Evolutionary conservation across 805 yeast species (phyloP).

Genomic region (Wickerhamomyces bisporus): DNA sequence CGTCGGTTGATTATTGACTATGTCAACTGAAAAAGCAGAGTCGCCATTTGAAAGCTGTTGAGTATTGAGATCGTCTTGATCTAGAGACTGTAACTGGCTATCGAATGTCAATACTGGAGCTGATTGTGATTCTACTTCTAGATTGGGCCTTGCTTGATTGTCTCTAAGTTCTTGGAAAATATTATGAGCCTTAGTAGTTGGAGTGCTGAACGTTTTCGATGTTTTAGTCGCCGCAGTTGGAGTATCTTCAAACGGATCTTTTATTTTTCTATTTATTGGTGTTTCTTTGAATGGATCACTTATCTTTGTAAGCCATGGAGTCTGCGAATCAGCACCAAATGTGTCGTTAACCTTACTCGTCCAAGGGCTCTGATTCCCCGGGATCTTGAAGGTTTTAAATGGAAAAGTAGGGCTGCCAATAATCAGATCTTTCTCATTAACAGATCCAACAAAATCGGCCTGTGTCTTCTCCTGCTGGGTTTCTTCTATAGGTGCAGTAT

Average conservation of each 20-base stretch:
- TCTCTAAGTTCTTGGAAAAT: slow-evolving; percentile 18
- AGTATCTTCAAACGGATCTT: slow-evolving; percentile 11
- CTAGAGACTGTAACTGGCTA: not conserved
- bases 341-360: slow-evolving; percentile 28
- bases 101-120: slow-evolving; percentile 15
- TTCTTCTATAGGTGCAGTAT: slow-evolving; percentile 3
- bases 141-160: slow-evolving; percentile 15
- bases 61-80: too few species aligned
- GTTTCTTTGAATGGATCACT: slow-evolving; percentile 34
- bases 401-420: slow-evolving; percentile 14
- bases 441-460: too few species aligned
- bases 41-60: too few species aligned
- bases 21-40: too few species aligned
- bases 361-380: slow-evolving; percentile 12
- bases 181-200: slow-evolving; percentile 13
- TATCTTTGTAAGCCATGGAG: slow-evolving; percentile 27
- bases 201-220: not conserved
- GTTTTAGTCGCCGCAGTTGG: slow-evolving; percentile 9
- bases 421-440: not conserved
- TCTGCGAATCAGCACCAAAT: slow-evolving; percentile 16
- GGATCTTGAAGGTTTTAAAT: slow-evolving; percentile 9
- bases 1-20: too few species aligned
- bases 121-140: slow-evolving; percentile 17
- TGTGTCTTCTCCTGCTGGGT: too few species aligned
- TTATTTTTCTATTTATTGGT: slow-evolving; percentile 8